Base-by-base conservation (phyloP, 495 filamentous ascomycete species). In the Aspergillus nidulans region DNA sequence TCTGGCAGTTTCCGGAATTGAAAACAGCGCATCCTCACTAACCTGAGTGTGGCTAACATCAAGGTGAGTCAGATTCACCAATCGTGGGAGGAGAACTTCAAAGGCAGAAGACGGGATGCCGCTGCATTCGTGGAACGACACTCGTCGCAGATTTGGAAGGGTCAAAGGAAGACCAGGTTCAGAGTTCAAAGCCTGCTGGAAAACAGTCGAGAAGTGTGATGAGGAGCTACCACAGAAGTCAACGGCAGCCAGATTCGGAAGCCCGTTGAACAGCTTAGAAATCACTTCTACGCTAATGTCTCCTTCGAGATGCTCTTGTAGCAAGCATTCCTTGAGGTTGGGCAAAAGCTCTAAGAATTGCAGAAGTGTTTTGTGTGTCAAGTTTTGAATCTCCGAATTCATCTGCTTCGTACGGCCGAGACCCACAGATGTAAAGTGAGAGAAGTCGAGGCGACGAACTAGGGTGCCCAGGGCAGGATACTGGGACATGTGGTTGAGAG, bases 371-470 rank as follows among this genome's bases (percentile, higher is more conserved):
- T 79, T 79, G 36, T 87, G 77, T 23, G 90, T 95, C 62, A 95
- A 69, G 67, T 92, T 92, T 68, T 86, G 86, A 60, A 91, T 88
- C 68, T 89, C 82, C 34, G 80, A 74, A 42, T 90, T 89, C 81
- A 91, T 87, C 71, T 87, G 83, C 61, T 82, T 87, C 41, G 87
- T 92, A 46, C 85, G 81, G 61, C 91, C 91, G 32, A 91, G 75
- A 23, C 88, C 88, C 16, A 88, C 80, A 6, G 90, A 90, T 63
- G 90, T 94, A 71, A 92, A 92, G 75, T 92, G 88, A 40, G 88
- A 90, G 68, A 95, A 91, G 70, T 95, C 90, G 24, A 94, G 73
- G 38, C 90, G 85, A 47, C 86, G 82, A 32, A 94, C 89, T 49
- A 94, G 82, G 28, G 85, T 87, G 16, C 90, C 90, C 47, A 92